Base-by-base conservation (phyloP, 176 grass and related monocot genomes). In the Melocanna baccifera region DNA sequence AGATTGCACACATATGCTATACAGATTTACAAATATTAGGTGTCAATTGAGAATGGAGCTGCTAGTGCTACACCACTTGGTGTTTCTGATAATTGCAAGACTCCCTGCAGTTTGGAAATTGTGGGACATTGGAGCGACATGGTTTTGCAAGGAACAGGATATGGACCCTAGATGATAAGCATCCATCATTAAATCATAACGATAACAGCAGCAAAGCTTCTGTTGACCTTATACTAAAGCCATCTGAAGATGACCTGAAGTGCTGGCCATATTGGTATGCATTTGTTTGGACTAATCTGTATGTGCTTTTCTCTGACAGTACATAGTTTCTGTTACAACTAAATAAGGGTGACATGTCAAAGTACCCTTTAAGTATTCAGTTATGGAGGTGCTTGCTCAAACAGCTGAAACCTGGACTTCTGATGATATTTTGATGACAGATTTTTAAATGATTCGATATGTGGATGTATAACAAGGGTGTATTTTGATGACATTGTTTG, bases 71-170 rank as follows among this genome's bases (percentile, higher is more conserved):
- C 56, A 59, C 9, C n/a, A 12, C 16, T 2, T 51, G 48, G 30
- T 1, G 23, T 81, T 52, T 72, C 45, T 79, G 73, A 46, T 42
- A 79, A 75, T 40, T 63, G 32, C 12, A 50, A 73, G 79, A 66
- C 19, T 45, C 66, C 37, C 6, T 81, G 65, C 76, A 94, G 92
- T 97, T 97, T 78, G 93, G 93, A 3, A 93, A 90, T 42, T 88
- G 87, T 66, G 96, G 91, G 29, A 83, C 87, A 34, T 62, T 95
- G 69, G 92, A 98, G 63, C 91, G 83, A 83, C 93, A 98, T 88
- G 96, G 96, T 84, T 98, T 95, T 92, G 96, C 92, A 50, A 95
- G 93, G 84, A 98, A 95, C 73, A 95, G 85, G 83, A 90, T 87
- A 62, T 95, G 96, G 95, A 40, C 62, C 73, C 77, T 95, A 51